Evolutionary conservation across 2,329 filamentous ascomycete species (phyloP).

Genomic region (Colletotrichum tropicale): DNA sequence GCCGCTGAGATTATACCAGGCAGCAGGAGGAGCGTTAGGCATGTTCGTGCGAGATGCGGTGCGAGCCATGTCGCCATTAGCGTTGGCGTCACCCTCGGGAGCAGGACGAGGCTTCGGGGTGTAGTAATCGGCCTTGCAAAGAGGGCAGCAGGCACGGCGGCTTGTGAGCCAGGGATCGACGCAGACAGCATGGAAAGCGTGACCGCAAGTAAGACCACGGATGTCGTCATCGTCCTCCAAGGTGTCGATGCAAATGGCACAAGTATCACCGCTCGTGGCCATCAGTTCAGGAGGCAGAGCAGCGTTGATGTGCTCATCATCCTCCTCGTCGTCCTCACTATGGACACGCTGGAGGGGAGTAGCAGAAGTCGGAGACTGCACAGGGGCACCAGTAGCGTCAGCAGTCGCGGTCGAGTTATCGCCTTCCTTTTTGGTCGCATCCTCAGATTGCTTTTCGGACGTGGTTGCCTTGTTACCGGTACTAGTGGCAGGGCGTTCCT

Average conservation of each 20-base stretch:
- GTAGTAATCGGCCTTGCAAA: slow-evolving; percentile 98
- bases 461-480: background rate
- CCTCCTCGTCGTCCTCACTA: slow-evolving; percentile 62
- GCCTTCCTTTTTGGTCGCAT: background rate
- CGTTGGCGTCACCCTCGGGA: slow-evolving; percentile 42
- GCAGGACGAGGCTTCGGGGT: slow-evolving; percentile 83
- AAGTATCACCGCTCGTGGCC: slow-evolving; percentile 85
- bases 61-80: slow-evolving; percentile 33
- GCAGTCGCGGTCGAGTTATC: background rate
- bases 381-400: background rate
- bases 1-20: slow-evolving; percentile 41
- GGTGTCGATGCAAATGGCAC: slow-evolving; percentile 93
- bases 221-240: slow-evolving; percentile 96
- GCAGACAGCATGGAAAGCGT: slow-evolving; percentile 95
- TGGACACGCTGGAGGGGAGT: slow-evolving; percentile 42
- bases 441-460: slow-evolving; percentile 8
- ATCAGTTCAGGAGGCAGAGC: slow-evolving; percentile 83
- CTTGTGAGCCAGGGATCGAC: slow-evolving; percentile 97
- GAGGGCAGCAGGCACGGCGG: slow-evolving; percentile 90
- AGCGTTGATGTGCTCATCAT: slow-evolving; percentile 80
- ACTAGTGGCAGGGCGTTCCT: slow-evolving; percentile 29
- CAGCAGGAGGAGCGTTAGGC: slow-evolving; percentile 43
- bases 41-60: slow-evolving; percentile 53
- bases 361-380: slow-evolving; percentile 20
- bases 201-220: slow-evolving; percentile 92